These are phyloP conservation scores for Penicillium bialowiezense DNA, from an alignment of 495 filamentous ascomycete species.

Conservation along the genomic window DNA sequence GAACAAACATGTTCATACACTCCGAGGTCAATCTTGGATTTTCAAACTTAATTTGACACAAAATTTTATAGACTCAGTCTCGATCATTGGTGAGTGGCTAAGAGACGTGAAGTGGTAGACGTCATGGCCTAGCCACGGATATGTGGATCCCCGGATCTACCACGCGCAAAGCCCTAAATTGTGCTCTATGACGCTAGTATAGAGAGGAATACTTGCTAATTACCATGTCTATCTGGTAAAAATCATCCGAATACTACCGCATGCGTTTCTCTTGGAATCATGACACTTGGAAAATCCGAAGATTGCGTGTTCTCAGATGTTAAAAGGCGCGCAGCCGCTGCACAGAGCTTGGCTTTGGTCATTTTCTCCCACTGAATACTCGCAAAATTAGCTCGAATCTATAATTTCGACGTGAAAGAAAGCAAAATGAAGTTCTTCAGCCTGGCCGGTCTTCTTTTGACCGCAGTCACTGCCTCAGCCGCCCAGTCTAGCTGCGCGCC, in stretches of 20 bases:
- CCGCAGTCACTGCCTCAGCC: conserved; percentile 1
- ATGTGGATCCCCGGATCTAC: neutral
- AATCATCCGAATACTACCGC: neutral
- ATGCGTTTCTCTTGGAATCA: neutral
- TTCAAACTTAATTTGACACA: neutral
- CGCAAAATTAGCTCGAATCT: no score
- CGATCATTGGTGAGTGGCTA: no score
- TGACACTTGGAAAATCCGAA: neutral
- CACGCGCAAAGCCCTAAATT: neutral
- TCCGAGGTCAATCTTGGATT: neutral
- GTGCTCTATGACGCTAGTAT: conserved; percentile 2
- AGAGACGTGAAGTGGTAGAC: neutral
- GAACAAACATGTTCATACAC: no score
- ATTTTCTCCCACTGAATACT: no score
- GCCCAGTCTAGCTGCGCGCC: conserved; percentile 16
- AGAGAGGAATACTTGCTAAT: neutral
- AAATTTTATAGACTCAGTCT: neutral
- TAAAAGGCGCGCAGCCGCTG: neutral
- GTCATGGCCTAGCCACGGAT: neutral
- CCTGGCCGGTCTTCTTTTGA: neutral
- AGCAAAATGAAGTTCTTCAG: conserved; percentile 1
- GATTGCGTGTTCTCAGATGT: neutral
- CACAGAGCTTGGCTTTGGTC: no score
- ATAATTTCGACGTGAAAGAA: no score
- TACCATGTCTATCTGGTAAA: neutral